phyloP scores from a whole-genome alignment of 2,329 filamentous ascomycete species.

The Cadophora sp. region DNA sequence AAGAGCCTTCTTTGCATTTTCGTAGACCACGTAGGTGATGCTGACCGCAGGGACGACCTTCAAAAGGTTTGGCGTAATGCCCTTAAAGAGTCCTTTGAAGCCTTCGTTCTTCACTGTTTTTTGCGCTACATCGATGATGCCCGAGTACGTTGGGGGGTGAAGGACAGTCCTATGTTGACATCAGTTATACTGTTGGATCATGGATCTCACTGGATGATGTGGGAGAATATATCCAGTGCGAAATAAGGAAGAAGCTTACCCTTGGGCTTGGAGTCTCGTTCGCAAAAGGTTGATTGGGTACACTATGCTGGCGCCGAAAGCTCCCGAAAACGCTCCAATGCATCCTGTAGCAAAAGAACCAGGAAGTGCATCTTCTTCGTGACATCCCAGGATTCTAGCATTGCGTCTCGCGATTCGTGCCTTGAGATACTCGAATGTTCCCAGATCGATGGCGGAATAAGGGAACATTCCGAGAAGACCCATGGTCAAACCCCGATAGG shows the following conservation, averaged over 20 bases:
- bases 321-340: slow-evolving; percentile 90
- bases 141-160: slow-evolving; percentile 88
- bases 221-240: no score
- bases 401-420: slow-evolving; percentile 72
- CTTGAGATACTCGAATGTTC: slow-evolving; percentile 94
- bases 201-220: no score
- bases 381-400: slow-evolving; percentile 70
- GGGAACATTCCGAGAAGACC: slow-evolving; percentile 96
- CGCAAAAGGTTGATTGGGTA: slow-evolving; percentile 95
- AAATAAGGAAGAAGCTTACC: no score
- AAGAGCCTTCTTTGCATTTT: slow-evolving; percentile 82
- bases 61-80: slow-evolving; percentile 90
- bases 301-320: slow-evolving; percentile 90
- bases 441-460: slow-evolving; percentile 95
- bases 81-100: slow-evolving; percentile 87
- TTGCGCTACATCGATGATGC: slow-evolving; percentile 86
- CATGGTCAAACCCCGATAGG: slow-evolving; percentile 93
- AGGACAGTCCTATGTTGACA: slow-evolving; percentile 68
- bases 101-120: slow-evolving; percentile 88
- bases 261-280: slow-evolving; percentile 91
- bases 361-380: slow-evolving; percentile 82
- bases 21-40: slow-evolving; percentile 93
- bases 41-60: slow-evolving; percentile 97
- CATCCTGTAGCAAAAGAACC: slow-evolving; percentile 85
- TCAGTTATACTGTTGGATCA: not conserved